Percentiles rank a stretch among this genome's conserved stretches.
Conservation (phyloP, 345 rosid species). For the Gossypium turneri region DNA sequence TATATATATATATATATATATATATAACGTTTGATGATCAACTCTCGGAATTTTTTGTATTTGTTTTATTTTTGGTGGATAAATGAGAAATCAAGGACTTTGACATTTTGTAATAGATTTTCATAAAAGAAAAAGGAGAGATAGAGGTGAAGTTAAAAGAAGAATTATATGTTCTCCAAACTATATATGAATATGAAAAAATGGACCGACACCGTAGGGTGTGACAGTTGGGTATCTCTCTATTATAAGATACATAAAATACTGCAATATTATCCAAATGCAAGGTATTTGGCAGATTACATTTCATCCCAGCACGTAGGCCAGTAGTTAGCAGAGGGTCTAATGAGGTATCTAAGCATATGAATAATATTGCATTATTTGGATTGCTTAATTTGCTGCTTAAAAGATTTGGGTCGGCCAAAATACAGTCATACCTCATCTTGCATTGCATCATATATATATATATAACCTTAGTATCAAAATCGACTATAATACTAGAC, state of each 20-base stretch:
- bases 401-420: background rate
- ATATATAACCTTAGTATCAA: background rate
- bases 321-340: background rate
- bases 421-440: background rate
- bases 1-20: no score
- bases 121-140: background rate
- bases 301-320: constrained; percentile 1
- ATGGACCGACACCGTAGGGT: background rate
- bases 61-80: background rate
- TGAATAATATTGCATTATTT: background rate
- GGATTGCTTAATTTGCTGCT: background rate
- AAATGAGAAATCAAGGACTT: background rate
- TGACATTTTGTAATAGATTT: background rate
- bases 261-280: background rate
- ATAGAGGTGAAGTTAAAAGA: background rate
- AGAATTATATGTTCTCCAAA: background rate
- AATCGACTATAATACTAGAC: background rate
- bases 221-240: background rate
- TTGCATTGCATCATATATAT: background rate
- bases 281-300: background rate
- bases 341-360: background rate
- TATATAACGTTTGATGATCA: background rate
- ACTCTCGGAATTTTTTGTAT: background rate
- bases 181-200: background rate
- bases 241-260: background rate